Conservation (phyloP, 768 basidiomycete genomes). For the Gymnopilus junonius region DNA sequence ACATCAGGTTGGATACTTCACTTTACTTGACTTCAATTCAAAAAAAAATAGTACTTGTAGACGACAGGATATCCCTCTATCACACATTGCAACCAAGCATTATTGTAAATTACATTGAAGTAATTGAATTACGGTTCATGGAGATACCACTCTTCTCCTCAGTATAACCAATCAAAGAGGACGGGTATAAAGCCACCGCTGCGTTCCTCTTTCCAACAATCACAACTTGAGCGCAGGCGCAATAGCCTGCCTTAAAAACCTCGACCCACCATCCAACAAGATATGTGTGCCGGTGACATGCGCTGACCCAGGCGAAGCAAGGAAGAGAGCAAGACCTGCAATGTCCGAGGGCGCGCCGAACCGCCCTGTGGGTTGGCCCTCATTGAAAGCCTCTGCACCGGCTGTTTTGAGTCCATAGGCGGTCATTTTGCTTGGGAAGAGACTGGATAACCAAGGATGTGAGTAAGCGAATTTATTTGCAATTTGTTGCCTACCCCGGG, state of each 20-base stretch:
- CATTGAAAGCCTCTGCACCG: conserved; percentile 56
- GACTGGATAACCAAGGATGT: no score
- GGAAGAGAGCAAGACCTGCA: conserved; percentile 72
- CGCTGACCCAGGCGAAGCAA: conserved; percentile 71
- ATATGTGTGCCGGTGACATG: conserved; percentile 79
- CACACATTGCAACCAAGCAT: not conserved
- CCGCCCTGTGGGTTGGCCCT: conserved; percentile 71
- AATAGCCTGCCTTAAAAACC: conserved; percentile 32
- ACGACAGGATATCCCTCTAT: not conserved
- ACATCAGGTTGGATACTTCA: no score
- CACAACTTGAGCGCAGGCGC: conserved; percentile 40
- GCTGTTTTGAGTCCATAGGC: conserved; percentile 63
- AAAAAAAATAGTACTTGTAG: no score
- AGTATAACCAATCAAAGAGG: not conserved
- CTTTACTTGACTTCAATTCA: no score
- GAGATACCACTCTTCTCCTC: no score
- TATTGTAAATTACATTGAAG: not conserved
- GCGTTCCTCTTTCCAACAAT: not conserved
- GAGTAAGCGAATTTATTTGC: no score
- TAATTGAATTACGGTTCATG: no score
- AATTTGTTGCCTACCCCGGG: conserved; percentile 77
- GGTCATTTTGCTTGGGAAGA: conserved; percentile 89
- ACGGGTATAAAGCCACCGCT: not conserved
- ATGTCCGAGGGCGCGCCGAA: conserved; percentile 68
- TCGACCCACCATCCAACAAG: conserved; percentile 69